Percentiles rank a stretch among this genome's conserved stretches.
These are phyloP conservation scores for Rauvolfia tetraphylla DNA, from an alignment of 257 asterid genomes.

Conservation along the genomic window DNA sequence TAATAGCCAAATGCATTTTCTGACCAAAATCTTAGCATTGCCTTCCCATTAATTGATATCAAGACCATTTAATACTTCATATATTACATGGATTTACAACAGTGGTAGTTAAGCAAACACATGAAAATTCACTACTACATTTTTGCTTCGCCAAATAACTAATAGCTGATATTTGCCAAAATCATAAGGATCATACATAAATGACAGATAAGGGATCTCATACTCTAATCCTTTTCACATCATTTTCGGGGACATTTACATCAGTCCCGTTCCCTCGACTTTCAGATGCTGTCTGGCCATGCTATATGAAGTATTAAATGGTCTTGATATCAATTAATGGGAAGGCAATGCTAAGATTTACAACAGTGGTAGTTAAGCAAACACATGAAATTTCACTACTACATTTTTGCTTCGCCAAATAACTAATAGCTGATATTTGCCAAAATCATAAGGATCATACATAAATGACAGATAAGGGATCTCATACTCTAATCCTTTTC, in stretches of 20 bases:
- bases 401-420: not conserved
- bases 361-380: not conserved
- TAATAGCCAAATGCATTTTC: no score
- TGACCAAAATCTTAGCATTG: not conserved
- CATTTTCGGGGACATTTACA: slow-evolving; percentile 70
- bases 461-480: not conserved
- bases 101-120: not conserved
- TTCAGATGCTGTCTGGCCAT: slow-evolving; percentile 20
- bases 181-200: not conserved
- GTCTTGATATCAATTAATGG: not conserved
- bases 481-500: slow-evolving; percentile 61
- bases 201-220: slow-evolving; percentile 26
- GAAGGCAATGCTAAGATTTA: not conserved
- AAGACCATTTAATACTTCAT: not conserved
- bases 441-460: not conserved
- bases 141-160: slow-evolving; percentile 5
- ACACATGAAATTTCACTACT: not conserved
- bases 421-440: not conserved
- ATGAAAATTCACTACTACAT: not conserved
- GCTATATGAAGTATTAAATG: not conserved
- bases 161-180: not conserved
- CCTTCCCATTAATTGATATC: not conserved
- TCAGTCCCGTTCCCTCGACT: slow-evolving; percentile 45
- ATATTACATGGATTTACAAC: not conserved
- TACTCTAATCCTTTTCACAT: slow-evolving; percentile 60